Evolutionary conservation across 768 basidiomycete species (phyloP).

Genomic region (Pulveroboletus ravenelii): DNA sequence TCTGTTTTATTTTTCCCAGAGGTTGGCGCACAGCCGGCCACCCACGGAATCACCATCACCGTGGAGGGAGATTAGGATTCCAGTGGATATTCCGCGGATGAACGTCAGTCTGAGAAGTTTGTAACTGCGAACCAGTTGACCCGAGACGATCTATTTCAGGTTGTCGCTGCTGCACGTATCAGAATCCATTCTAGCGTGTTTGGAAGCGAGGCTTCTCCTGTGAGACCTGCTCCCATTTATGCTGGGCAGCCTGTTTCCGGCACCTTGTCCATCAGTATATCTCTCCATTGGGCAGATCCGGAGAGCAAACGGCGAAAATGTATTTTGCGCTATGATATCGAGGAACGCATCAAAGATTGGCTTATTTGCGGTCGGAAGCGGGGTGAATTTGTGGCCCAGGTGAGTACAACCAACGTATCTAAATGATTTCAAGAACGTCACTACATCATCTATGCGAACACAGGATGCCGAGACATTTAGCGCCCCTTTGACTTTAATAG

Average conservation of each 20-base stretch:
- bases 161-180: constrained; percentile 59
- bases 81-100: constrained; percentile 81
- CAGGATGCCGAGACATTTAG: constrained; percentile 61
- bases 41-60: constrained; percentile 31
- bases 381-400: constrained; percentile 74
- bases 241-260: constrained; percentile 86
- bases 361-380: constrained; percentile 84
- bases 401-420: constrained; percentile 30
- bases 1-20: constrained; percentile 25
- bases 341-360: constrained; percentile 82
- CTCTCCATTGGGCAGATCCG: constrained; percentile 70
- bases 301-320: constrained; percentile 42
- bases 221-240: constrained; percentile 47
- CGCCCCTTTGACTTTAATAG: constrained; percentile 73
- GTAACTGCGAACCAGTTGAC: not conserved
- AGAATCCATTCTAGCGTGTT: constrained; percentile 44
- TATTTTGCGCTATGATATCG: constrained; percentile 72
- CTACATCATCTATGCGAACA: constrained; percentile 2
- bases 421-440: not conserved
- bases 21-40: constrained; percentile 38
- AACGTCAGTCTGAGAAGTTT: constrained; percentile 46
- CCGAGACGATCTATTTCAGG: constrained; percentile 38
- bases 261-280: constrained; percentile 59
- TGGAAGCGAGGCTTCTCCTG: constrained; percentile 25
- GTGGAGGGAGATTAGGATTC: constrained; percentile 78